Conservation (phyloP, 2,329 filamentous ascomycete species). For the Fonsecaea nubica region DNA sequence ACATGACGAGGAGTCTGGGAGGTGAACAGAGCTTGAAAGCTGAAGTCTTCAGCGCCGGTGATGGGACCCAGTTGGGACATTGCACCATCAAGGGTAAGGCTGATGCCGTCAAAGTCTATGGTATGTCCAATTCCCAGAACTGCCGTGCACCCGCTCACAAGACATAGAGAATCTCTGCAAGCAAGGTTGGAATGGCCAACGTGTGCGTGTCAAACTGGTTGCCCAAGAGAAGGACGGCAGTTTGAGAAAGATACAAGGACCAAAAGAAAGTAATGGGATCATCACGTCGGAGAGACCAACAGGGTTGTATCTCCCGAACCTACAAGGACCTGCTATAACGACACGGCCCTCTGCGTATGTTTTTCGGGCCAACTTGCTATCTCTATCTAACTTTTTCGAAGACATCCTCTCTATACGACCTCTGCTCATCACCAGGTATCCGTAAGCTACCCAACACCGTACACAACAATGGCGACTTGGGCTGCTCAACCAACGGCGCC, state of each 20-base stretch:
- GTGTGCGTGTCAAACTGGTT: constrained; percentile 29
- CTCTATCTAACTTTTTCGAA: neutral
- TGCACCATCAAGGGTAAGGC: constrained; percentile 34
- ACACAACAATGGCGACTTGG: constrained; percentile 4
- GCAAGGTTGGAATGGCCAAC: constrained; percentile 33
- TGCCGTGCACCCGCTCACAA: neutral
- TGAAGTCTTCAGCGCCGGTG: constrained; percentile 30
- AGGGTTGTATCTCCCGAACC: constrained; percentile 1
- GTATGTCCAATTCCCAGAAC: constrained; percentile 15
- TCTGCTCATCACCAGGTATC: constrained; percentile 4
- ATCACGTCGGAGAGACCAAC: constrained; percentile 10
- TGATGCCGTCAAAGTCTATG: constrained; percentile 34
- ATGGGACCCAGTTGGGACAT: constrained; percentile 35
- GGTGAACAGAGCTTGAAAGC: constrained; percentile 36
- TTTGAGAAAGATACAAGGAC: constrained; percentile 31
- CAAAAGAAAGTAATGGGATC: constrained; percentile 23
- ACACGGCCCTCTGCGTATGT: constrained; percentile 11
- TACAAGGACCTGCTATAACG: neutral
- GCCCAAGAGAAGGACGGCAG: constrained; percentile 30
- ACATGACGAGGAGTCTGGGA: constrained; percentile 35
- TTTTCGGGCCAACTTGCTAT: neutral
- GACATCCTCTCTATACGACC: constrained; percentile 2
- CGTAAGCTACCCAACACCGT: constrained; percentile 18
- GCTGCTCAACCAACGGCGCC: neutral
- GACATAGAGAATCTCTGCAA: constrained; percentile 28